Evolutionary conservation across 106 monocot species (phyloP).

Genomic region (Gastrodia elata): DNA sequence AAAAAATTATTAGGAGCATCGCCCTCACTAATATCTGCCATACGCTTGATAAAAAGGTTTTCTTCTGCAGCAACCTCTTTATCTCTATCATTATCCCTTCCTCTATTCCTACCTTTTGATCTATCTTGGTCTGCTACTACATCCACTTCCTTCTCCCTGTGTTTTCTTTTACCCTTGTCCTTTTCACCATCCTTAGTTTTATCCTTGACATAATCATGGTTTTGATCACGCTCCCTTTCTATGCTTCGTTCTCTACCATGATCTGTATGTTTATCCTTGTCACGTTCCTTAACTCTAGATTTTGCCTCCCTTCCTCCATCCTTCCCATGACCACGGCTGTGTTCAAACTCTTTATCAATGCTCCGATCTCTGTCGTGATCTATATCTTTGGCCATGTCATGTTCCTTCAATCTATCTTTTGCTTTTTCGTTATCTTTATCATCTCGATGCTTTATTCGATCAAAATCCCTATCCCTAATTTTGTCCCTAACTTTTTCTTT

Average conservation of each 20-base stretch:
- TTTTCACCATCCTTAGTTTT: conserved; percentile 20
- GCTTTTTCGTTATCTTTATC: conserved; percentile 5
- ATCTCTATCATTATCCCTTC: conserved; percentile 4
- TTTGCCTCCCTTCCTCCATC: conserved; percentile 21
- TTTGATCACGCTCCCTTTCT: conserved; percentile 8
- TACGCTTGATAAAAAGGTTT: neutral
- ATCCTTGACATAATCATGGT: conserved; percentile 6
- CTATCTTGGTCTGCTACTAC: conserved; percentile 11
- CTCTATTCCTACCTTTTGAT: conserved; percentile 17
- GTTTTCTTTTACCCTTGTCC: conserved; percentile 17
- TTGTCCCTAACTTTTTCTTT: conserved; percentile 18
- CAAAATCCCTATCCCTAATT: conserved; percentile 6
- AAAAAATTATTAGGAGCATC: conserved; percentile 7
- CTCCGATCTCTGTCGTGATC: conserved; percentile 13
- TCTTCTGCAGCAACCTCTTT: conserved; percentile 9
- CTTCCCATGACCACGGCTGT: conserved; percentile 6
- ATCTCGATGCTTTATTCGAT: neutral
- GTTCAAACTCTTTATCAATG: conserved; percentile 13
- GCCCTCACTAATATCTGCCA: conserved; percentile 11
- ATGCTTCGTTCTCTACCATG: conserved; percentile 3
- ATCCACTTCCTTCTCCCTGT: conserved; percentile 14
- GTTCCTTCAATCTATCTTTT: conserved; percentile 11
- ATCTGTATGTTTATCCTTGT: conserved; percentile 13
- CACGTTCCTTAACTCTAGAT: conserved; percentile 7
- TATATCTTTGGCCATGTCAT: conserved; percentile 11